Conservation (phyloP, 805 yeast species). For the Cyberlindnera galapagoensis region DNA sequence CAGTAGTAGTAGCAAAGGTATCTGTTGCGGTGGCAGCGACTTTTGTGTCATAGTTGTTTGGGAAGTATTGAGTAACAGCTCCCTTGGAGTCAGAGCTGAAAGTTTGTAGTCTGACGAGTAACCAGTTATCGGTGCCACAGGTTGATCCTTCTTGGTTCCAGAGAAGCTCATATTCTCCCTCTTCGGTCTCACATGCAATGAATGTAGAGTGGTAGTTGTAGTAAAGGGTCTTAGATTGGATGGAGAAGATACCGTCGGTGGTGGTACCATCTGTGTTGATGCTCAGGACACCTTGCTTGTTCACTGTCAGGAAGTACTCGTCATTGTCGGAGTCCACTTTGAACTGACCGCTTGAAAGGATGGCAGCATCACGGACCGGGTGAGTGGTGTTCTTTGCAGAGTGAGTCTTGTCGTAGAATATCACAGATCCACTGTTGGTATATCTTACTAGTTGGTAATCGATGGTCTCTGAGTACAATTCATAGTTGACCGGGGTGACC, state of each 20-base stretch:
- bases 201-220: slow-evolving; percentile 18
- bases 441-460: slow-evolving; percentile 15
- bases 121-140: slow-evolving; percentile 17
- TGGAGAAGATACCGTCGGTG: slow-evolving; percentile 14
- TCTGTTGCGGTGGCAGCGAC: slow-evolving; percentile 20
- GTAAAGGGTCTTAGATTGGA: slow-evolving; percentile 7
- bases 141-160: slow-evolving; percentile 20
- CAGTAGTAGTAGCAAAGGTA: slow-evolving; percentile 16
- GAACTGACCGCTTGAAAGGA: slow-evolving; percentile 12
- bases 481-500: slow-evolving; percentile 17
- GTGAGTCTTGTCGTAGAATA: slow-evolving; percentile 10
- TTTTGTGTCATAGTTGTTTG: slow-evolving; percentile 12
- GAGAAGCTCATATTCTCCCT: slow-evolving; percentile 11
- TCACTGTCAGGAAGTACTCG: slow-evolving; percentile 8
- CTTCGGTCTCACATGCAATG: slow-evolving; percentile 15
- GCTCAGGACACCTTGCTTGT: slow-evolving; percentile 11
- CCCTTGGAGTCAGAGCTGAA: slow-evolving; percentile 8
- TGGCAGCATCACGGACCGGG: slow-evolving; percentile 8
- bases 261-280: slow-evolving; percentile 5
- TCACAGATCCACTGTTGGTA: slow-evolving; percentile 10
- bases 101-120: slow-evolving; percentile 13
- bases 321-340: slow-evolving; percentile 2
- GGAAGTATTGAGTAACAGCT: slow-evolving; percentile 10
- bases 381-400: slow-evolving; percentile 5
- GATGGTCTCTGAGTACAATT: slow-evolving; percentile 11